phyloP scores from a whole-genome alignment of 148 eudicot genomes.

The Rhododendron ovatum region DNA sequence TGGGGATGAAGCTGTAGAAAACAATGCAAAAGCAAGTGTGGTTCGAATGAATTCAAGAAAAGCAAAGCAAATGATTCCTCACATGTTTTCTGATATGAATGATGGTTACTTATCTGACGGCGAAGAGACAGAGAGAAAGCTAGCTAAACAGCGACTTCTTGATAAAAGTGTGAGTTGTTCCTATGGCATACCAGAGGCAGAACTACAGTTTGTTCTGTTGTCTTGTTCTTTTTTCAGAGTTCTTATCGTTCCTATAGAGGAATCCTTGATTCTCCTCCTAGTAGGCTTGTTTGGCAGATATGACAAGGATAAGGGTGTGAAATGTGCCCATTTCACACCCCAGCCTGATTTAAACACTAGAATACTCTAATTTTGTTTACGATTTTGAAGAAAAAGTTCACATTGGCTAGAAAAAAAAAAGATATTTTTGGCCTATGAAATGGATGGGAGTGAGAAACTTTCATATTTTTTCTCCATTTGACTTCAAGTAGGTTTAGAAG shows the following conservation, averaged over 20 bases:
- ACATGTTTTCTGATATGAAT: slow-evolving; percentile 72
- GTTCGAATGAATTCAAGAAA: slow-evolving; percentile 43
- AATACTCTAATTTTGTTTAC: neutral
- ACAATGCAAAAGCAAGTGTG: slow-evolving; percentile 19
- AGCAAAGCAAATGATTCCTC: slow-evolving; percentile 71
- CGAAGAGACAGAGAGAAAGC: slow-evolving; percentile 59
- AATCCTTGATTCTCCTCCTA: neutral
- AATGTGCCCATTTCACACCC: neutral
- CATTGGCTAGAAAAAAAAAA: neutral
- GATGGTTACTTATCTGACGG: slow-evolving; percentile 73
- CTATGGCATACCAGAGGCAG: neutral
- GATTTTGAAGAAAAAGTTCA: neutral
- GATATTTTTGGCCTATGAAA: neutral
- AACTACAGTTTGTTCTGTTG: neutral
- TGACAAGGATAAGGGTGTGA: neutral
- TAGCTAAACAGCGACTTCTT: slow-evolving; percentile 44
- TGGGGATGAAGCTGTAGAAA: slow-evolving; percentile 31
- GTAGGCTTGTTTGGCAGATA: neutral
- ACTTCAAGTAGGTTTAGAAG: neutral
- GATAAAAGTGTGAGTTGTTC: slow-evolving; percentile 42
- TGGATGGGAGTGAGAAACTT: neutral
- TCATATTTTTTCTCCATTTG: neutral
- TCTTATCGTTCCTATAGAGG: neutral
- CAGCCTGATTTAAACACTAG: neutral
- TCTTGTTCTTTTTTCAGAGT: slow-evolving; percentile 9